Evolutionary conservation across 306 rosid species (phyloP), one percentile per base, ranked within the genome.

Genomic region (peach (Prunus persica)): DNA sequence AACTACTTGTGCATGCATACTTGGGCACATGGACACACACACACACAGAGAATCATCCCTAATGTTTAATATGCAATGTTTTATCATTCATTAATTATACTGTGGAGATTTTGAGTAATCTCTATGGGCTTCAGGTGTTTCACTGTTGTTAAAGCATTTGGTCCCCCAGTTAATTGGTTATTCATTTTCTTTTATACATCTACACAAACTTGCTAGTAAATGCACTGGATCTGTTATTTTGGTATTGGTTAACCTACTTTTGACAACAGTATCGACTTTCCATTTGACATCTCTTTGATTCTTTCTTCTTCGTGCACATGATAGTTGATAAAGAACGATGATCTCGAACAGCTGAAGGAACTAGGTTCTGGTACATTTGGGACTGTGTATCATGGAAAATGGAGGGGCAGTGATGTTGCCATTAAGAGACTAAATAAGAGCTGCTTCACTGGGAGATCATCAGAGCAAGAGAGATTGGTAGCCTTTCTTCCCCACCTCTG

Each of bases 381-480:
- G 82, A 93, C 97, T 28, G 98, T 93, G 50, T 93, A 91, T 83
- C 98, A 93, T 80, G 98, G 98, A 76, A 93, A 89, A 82, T 93
- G 98, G 98, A 84, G 97, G 72, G 97, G 98, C 81, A 85, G 93
- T 13, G 98, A 93, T 89, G 98, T 93, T 75, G 97, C 98, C 70
- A 93, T 93, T 60, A 93, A 93, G 85, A 91, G 98, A 86, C 90
- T 93, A 80, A 93, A 93, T 85, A 93, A 93, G 85, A 91, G 92
- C 81, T 93, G 98, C 87, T 93, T 93, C 80, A 86, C 89, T 4
- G 92, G 96, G 52, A 88, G 93, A 75, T 88, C 96, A 38, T 93
- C 98, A 61, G 98, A 93, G 87, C 93, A 88, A 88, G 96, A 93
- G 88, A 93, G 96, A 87, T 82, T 93, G 92, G 98, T 92, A 87